These are phyloP conservation scores for Diversispora eburnea DNA, from an alignment of 192 early-diverging fungal species.

Conservation along the genomic window DNA sequence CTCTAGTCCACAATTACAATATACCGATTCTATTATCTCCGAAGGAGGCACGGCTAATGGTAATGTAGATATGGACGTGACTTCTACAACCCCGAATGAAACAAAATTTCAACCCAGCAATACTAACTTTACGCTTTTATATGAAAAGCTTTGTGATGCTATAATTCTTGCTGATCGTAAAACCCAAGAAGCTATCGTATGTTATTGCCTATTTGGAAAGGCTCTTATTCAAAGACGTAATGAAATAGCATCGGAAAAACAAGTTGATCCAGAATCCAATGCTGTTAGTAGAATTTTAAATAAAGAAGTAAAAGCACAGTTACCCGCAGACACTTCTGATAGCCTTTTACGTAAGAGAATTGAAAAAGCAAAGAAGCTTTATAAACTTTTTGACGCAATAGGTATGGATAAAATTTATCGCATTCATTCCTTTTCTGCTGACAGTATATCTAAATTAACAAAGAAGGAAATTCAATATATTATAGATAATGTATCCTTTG, in stretches of 20 bases:
- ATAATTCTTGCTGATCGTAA: not conserved
- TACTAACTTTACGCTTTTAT: constrained; percentile 14
- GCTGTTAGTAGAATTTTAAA: not conserved
- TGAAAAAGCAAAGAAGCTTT: not conserved
- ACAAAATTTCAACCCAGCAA: too few species aligned
- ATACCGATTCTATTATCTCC: too few species aligned
- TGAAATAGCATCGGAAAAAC: constrained; percentile 22
- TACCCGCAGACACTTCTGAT: constrained; percentile 15
- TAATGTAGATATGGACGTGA: too few species aligned
- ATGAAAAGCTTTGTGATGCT: not conserved
- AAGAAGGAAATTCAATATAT: not conserved
- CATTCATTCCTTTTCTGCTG: constrained; percentile 10
- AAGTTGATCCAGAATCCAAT: constrained; percentile 23
- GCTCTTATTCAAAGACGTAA: constrained; percentile 12
- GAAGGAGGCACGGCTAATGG: too few species aligned
- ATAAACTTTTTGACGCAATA: constrained; percentile 9
- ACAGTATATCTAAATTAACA: constrained; percentile 2
- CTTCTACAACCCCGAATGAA: too few species aligned
- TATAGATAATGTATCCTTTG: not conserved
- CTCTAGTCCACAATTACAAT: too few species aligned
- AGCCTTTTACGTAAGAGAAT: constrained; percentile 1
- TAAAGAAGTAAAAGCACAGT: constrained; percentile 16
- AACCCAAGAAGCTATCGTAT: not conserved
- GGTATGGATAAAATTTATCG: constrained; percentile 15
- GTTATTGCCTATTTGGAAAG: constrained; percentile 11